These are phyloP conservation scores for Nitzschia sp. DNA, from an alignment of 108 stramenopile genomes.

Conservation along the genomic window DNA sequence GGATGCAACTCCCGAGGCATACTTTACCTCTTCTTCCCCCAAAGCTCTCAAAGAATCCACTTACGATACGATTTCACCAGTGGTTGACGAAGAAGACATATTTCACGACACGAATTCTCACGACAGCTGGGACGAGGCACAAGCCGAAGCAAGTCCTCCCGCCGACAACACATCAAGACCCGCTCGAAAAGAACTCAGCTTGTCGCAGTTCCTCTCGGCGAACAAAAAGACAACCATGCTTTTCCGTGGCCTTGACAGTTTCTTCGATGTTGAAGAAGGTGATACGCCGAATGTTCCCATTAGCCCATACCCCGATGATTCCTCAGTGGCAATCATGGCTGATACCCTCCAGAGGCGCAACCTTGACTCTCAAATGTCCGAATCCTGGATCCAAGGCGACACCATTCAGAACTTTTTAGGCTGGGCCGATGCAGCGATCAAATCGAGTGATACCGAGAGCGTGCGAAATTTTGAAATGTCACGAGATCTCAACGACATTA, in stretches of 20 bases:
- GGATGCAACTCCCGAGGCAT: too few relatives aligned
- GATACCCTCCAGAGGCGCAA: slow-evolving; percentile 16
- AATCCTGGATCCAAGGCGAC: slow-evolving; percentile 20
- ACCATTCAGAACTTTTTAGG: slow-evolving; percentile 23
- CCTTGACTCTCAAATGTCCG: not conserved
- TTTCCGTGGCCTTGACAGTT: slow-evolving; percentile 8
- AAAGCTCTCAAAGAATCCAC: too few relatives aligned
- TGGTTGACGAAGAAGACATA: not conserved
- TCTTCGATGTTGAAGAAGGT: slow-evolving; percentile 3
- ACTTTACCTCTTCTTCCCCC: too few relatives aligned
- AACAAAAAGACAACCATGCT: too few relatives aligned
- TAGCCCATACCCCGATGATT: slow-evolving; percentile 14
- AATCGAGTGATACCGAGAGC: slow-evolving; percentile 30
- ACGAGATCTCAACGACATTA: slow-evolving; percentile 12
- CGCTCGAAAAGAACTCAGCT: not conserved
- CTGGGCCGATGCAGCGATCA: slow-evolving; percentile 23
- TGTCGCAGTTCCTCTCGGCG: too few relatives aligned
- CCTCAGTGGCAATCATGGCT: slow-evolving; percentile 34
- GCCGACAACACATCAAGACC: not conserved
- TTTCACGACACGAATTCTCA: not conserved
- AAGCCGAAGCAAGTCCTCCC: not conserved
- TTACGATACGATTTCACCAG: not conserved
- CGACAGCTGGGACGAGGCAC: not conserved
- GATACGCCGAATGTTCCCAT: not conserved
- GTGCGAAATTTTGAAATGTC: slow-evolving; percentile 22